Evolutionary conservation across 306 rosid species (phyloP).

Genomic region (Prinsepia uniflora): DNA sequence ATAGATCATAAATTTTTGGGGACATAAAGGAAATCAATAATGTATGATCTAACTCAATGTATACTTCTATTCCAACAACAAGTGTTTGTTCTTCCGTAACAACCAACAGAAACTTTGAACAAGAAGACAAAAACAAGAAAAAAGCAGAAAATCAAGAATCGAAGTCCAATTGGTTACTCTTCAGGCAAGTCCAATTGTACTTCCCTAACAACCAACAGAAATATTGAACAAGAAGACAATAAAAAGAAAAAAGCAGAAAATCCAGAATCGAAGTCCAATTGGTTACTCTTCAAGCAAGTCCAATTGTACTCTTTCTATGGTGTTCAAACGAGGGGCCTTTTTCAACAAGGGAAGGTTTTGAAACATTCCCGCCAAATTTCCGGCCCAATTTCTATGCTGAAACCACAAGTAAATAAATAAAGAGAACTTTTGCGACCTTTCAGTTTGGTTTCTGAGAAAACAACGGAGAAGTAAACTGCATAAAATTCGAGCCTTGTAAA

Average conservation of each 20-base stretch:
- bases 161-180: too few species aligned
- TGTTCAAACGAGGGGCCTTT: constrained; percentile 7
- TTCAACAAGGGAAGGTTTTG: neutral
- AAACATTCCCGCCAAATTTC: constrained; percentile 15
- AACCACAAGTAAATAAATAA: neutral
- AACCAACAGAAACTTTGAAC: too few species aligned
- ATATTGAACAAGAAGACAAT: too few species aligned
- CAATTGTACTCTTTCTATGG: neutral
- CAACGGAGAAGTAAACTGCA: neutral
- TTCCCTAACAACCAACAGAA: too few species aligned
- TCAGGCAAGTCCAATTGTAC: neutral
- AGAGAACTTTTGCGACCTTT: neutral
- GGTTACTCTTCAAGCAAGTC: neutral
- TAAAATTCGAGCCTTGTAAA: neutral
- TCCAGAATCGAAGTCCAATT: too few species aligned
- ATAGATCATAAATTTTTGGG: neutral
- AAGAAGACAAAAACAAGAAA: too few species aligned
- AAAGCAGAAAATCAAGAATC: neutral
- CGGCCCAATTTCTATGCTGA: neutral
- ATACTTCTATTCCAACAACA: neutral
- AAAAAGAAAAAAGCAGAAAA: neutral
- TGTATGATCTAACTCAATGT: neutral
- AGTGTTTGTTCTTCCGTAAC: too few species aligned
- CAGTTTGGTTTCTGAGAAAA: neutral
- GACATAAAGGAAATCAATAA: neutral